These are phyloP conservation scores for Suillus bovinus DNA, from an alignment of 768 basidiomycete genomes.

Conservation along the genomic window DNA sequence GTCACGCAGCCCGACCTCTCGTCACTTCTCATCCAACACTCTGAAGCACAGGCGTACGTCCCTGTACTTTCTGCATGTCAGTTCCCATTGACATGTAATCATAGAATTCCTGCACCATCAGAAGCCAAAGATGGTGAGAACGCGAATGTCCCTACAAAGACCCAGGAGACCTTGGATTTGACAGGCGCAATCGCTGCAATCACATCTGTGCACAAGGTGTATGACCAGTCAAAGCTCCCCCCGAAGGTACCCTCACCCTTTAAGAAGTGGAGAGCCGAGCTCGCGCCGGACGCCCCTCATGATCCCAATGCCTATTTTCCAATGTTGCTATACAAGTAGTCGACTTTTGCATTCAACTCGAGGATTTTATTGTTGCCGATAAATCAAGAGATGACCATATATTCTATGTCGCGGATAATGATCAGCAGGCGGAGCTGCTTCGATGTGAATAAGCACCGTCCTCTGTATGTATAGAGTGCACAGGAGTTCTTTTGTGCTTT, in stretches of 20 bases:
- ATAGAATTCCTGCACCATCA: conserved; percentile 56
- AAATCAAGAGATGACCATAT: conserved; percentile 31
- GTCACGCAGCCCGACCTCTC: conserved; percentile 85
- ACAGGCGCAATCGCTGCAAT: conserved; percentile 72
- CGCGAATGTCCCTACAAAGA: conserved; percentile 45
- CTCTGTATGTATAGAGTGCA: not conserved
- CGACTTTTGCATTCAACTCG: not conserved
- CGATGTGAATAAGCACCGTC: not conserved
- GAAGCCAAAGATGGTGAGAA: conserved; percentile 38
- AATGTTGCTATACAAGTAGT: conserved; percentile 64
- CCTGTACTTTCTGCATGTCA: conserved; percentile 2
- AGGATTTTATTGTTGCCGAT: conserved; percentile 3
- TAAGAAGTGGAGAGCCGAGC: conserved; percentile 73
- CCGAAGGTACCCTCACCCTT: conserved; percentile 68
- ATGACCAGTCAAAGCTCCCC: conserved; percentile 65
- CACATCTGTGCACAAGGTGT: conserved; percentile 55
- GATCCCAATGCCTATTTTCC: conserved; percentile 82
- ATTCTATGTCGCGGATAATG: conserved; percentile 27
- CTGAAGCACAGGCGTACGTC: conserved; percentile 63
- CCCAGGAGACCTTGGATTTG: conserved; percentile 54
- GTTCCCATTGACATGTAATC: conserved; percentile 14
- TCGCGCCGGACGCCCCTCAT: conserved; percentile 79
- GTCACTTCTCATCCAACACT: conserved; percentile 78
- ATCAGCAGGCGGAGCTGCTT: not conserved
- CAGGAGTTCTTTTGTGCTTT: not conserved